These are phyloP conservation scores for Penicillium salamii DNA, from an alignment of 495 filamentous ascomycete species.

Conservation along the genomic window DNA sequence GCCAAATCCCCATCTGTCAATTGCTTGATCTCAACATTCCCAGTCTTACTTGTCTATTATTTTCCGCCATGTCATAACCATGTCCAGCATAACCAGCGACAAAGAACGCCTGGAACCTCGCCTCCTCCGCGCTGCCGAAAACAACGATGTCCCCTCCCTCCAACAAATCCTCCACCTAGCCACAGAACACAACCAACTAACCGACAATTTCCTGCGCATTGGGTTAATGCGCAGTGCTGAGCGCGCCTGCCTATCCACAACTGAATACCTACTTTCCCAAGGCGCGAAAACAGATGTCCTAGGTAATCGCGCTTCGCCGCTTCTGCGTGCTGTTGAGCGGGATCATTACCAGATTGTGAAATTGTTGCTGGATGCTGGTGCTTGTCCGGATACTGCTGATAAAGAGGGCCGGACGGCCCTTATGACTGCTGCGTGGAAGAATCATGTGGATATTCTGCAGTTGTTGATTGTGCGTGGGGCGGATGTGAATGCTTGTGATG, in stretches of 20 bases:
- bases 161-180: constrained; percentile 37
- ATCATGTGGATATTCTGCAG: constrained; percentile 49
- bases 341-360: constrained; percentile 46
- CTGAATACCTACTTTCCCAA: constrained; percentile 42
- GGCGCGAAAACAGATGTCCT: constrained; percentile 46
- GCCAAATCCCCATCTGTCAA: not conserved
- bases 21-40: constrained; percentile 3
- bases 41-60: too few species aligned
- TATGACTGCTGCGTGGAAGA: constrained; percentile 59
- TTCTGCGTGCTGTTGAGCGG: constrained; percentile 51
- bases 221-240: constrained; percentile 51
- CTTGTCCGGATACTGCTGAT: constrained; percentile 38
- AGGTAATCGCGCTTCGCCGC: constrained; percentile 40
- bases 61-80: constrained; percentile 32
- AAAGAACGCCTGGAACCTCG: constrained; percentile 51
- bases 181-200: constrained; percentile 40
- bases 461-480: constrained; percentile 49
- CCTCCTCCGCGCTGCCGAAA: constrained; percentile 50
- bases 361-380: constrained; percentile 44
- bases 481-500: constrained; percentile 45
- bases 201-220: constrained; percentile 50
- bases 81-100: constrained; percentile 41
- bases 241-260: constrained; percentile 40
- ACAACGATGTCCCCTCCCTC: constrained; percentile 37
- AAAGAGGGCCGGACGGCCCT: constrained; percentile 53